phyloP scores from a whole-genome alignment of 2,329 filamentous ascomycete genomes.

The Delphinella strobiligena region DNA sequence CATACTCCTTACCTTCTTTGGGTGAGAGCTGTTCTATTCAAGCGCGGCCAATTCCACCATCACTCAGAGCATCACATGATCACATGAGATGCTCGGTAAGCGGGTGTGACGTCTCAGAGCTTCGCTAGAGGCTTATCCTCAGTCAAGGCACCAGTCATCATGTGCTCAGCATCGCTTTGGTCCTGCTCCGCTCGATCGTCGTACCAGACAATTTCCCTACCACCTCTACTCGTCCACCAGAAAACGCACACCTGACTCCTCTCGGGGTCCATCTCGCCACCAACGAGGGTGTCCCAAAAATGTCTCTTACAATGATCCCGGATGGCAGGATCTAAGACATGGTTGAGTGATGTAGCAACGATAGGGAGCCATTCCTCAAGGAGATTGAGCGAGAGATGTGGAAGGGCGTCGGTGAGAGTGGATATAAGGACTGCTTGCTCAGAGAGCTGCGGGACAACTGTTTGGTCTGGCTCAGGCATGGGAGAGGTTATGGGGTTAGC shows the following conservation, averaged over 20 bases:
- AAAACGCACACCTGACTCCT: conserved; percentile 64
- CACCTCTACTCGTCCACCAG: conserved; percentile 69
- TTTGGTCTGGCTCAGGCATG: conserved; percentile 8
- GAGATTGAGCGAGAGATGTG: conserved; percentile 55
- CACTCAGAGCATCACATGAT: no score
- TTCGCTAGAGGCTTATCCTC: conserved; percentile 10
- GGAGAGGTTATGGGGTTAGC: conserved; percentile 23
- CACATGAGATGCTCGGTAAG: no score
- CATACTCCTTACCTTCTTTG: no score
- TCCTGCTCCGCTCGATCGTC: conserved; percentile 25
- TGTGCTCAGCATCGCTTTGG: conserved; percentile 18
- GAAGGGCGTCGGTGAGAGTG: conserved; percentile 67
- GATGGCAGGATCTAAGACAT: conserved; percentile 49
- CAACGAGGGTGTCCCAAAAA: conserved; percentile 68
- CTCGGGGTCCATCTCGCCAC: conserved; percentile 81
- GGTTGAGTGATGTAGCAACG: conserved; percentile 54
- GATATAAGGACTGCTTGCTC: conserved; percentile 69
- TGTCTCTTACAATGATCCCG: conserved; percentile 54
- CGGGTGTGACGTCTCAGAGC: no score
- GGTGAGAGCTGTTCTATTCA: no score
- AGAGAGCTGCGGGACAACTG: conserved; percentile 38
- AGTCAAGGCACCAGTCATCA: conserved; percentile 45
- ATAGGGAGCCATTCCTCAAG: conserved; percentile 73
- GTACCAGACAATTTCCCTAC: conserved; percentile 43
- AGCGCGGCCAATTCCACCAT: no score